Conservation (phyloP, 1,284 basidiomycete species). For the Exobasidium cylindrosporum region DNA sequence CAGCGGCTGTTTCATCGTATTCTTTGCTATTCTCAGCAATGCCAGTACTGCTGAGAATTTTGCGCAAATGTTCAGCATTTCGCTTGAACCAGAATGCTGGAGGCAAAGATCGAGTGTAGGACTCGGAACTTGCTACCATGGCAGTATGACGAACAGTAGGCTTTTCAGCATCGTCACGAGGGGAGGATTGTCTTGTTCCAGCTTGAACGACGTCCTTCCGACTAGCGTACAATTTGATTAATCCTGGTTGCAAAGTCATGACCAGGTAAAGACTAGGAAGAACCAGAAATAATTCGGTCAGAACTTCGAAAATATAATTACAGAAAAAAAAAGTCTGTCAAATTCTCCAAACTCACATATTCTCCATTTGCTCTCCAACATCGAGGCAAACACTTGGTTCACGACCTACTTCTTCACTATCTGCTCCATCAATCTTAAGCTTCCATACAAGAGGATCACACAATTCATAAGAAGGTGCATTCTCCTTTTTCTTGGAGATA, state of each 20-base stretch:
- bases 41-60: constrained; percentile 31
- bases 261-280: constrained; percentile 39
- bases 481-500: constrained; percentile 37
- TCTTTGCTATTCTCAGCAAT: constrained; percentile 20
- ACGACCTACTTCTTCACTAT: constrained; percentile 36
- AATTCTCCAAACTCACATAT: constrained; percentile 22
- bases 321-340: too few relatives aligned
- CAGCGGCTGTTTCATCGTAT: constrained; percentile 40
- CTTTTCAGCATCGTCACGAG: constrained; percentile 40
- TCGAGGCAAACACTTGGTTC: constrained; percentile 45
- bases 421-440: constrained; percentile 41
- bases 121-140: constrained; percentile 42
- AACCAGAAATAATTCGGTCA: too few relatives aligned
- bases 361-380: constrained; percentile 45
- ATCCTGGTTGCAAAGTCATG: constrained; percentile 44
- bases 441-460: constrained; percentile 46
- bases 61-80: constrained; percentile 40
- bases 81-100: constrained; percentile 50
- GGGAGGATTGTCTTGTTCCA: constrained; percentile 42
- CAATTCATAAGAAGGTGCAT: constrained; percentile 42
- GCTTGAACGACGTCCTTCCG: constrained; percentile 47
- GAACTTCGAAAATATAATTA: too few relatives aligned
- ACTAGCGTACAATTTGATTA: constrained; percentile 38
- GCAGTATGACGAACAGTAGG: constrained; percentile 46
- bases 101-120: constrained; percentile 41